These are phyloP conservation scores for Phytophthora lateralis DNA, from an alignment of 352 stramenopile genomes.

Conservation along the genomic window DNA sequence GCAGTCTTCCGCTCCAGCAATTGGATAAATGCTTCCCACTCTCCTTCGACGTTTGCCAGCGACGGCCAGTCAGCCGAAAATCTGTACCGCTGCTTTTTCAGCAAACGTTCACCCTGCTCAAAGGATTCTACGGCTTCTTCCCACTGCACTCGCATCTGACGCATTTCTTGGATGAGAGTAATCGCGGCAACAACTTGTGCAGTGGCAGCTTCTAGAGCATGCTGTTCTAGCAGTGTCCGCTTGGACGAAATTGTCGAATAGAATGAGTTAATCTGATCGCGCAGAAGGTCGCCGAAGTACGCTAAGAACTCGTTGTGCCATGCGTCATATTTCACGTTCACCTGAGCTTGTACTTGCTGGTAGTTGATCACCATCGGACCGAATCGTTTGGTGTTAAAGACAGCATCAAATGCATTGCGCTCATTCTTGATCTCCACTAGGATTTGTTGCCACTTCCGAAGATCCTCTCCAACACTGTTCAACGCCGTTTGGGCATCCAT, in stretches of 20 bases:
- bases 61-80: constrained; percentile 97
- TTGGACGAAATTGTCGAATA: constrained; percentile 87
- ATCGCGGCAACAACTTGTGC: constrained; percentile 95
- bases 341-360: constrained; percentile 91
- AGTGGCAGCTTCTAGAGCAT: constrained; percentile 95
- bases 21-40: constrained; percentile 95
- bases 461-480: constrained; percentile 92
- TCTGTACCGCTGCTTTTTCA: constrained; percentile 96
- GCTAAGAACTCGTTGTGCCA: constrained; percentile 99
- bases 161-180: constrained; percentile 91
- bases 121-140: constrained; percentile 90
- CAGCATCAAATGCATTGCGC: constrained; percentile 94
- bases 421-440: constrained; percentile 96
- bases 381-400: constrained; percentile 90
- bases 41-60: constrained; percentile 94
- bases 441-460: constrained; percentile 97
- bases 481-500: constrained; percentile 96
- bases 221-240: constrained; percentile 91
- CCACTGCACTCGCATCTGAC: constrained; percentile 71
- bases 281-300: constrained; percentile 95
- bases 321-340: constrained; percentile 99
- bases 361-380: constrained; percentile 91
- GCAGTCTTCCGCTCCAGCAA: constrained; percentile 88
- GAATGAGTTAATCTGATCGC: constrained; percentile 92
- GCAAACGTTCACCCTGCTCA: constrained; percentile 93